Conservation (phyloP, 257 asterid genomes). For the Primulina tabacum region DNA sequence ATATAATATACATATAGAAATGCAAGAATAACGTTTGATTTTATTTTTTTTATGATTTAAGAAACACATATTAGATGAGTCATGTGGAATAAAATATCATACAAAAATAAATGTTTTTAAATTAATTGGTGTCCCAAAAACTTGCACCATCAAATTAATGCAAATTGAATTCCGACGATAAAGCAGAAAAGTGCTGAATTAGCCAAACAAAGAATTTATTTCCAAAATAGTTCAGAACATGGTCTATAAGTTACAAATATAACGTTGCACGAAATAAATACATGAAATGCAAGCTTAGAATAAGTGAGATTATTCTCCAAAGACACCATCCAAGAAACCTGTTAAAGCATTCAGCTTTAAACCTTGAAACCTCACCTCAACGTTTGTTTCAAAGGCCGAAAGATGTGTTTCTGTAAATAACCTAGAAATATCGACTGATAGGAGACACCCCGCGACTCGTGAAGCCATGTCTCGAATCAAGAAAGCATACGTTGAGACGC, state of each 20-base stretch:
- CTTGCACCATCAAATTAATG: too few relatives aligned
- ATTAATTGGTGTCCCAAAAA: too few relatives aligned
- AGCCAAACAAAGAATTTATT: slow-evolving; percentile 13
- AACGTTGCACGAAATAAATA: not conserved
- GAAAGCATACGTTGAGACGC: slow-evolving; percentile 41
- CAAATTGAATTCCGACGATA: too few relatives aligned
- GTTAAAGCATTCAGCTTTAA: too few relatives aligned
- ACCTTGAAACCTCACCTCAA: not conserved
- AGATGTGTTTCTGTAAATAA: not conserved
- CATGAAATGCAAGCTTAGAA: slow-evolving; percentile 2
- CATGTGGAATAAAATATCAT: too few relatives aligned
- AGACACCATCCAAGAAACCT: not conserved
- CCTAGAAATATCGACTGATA: slow-evolving; percentile 30
- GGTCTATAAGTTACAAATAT: slow-evolving; percentile 18
- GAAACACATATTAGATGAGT: too few relatives aligned
- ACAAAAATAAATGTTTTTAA: too few relatives aligned
- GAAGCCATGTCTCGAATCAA: slow-evolving; percentile 17
- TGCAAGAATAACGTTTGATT: too few relatives aligned
- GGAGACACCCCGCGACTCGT: not conserved
- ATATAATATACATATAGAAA: too few relatives aligned
- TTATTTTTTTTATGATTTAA: too few relatives aligned
- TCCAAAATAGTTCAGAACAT: slow-evolving; percentile 5
- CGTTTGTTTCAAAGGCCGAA: not conserved
- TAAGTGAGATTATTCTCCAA: slow-evolving; percentile 13
- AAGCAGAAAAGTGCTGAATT: too few relatives aligned